Base-by-base conservation (phyloP, 345 rosid genomes). In the Erodium maritimum region DNA sequence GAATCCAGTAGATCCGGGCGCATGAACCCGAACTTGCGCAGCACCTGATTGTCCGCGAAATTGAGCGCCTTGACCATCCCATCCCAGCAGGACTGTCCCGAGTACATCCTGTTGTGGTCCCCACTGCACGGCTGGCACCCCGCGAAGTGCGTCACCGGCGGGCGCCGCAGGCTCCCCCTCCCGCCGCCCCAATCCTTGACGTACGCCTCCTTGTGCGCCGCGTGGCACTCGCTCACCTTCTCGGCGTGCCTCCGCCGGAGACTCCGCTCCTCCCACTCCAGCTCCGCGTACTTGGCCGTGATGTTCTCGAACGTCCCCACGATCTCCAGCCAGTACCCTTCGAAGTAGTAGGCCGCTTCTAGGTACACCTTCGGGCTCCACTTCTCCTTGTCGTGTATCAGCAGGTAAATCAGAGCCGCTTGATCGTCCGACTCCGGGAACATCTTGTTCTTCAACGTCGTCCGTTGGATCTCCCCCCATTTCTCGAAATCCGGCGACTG, bases 121-220 rank as follows among this genome's bases (percentile, higher is more conserved):
- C 99, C 99, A 63, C 83, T 87, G 60, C 99, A 89, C 0, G 99
- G 99, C 60, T 93, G 94, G 50, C 99, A 93, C 17, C 99, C 99
- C 33, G 99, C 79, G 71, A 93, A 93, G 63, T 89, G 99, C 51
- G 96, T 89, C 11, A 89, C 62, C 18, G 87, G 83, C 66, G 99
- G 95, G 56, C 96, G 62, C 77, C 91, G 73, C 85, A 69, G 66
- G 73, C 88, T 73, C 18, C 87, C 71, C 54, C 71, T 71, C 50
- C 88, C 87, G 51, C 58, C 61, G 19, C 77, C 82, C 25, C 78
- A 84, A 22, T 60, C 83, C 23, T 72, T 71, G 52, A 82, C 53
- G 34, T 70, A 69, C 75, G 67, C 64, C 72, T 85, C 94, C 65
- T 94, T 71, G 68, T 52, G 67, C 64, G 65, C 89, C 22, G 60